These are phyloP conservation scores for Penicillium sp. DNA, from an alignment of 2,329 filamentous ascomycete species.

Conservation along the genomic window DNA sequence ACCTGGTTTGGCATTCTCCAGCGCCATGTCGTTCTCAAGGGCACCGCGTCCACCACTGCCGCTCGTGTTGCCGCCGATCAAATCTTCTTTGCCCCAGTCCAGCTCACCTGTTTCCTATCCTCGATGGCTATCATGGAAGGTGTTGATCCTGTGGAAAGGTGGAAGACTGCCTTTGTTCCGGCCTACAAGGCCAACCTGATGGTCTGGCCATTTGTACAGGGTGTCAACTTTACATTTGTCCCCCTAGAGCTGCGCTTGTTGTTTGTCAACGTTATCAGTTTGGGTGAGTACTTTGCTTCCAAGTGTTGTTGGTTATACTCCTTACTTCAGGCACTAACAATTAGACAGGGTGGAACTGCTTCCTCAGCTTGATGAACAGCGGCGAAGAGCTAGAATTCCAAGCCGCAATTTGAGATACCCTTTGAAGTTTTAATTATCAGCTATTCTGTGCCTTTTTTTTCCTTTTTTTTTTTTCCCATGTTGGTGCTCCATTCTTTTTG, in stretches of 20 bases:
- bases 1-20: conserved; percentile 83
- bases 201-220: conserved; percentile 82
- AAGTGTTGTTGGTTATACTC: neutral
- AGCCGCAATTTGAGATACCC: conserved; percentile 36
- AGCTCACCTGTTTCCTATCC: conserved; percentile 76
- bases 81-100: conserved; percentile 75
- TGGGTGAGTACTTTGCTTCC: conserved; percentile 51
- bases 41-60: conserved; percentile 65
- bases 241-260: conserved; percentile 79
- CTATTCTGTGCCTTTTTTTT: conserved; percentile 5
- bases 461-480: neutral
- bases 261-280: conserved; percentile 77
- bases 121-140: conserved; percentile 84
- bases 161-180: conserved; percentile 66
- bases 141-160: conserved; percentile 62
- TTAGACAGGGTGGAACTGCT: conserved; percentile 56
- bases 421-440: conserved; percentile 15
- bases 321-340: conserved; percentile 4
- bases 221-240: conserved; percentile 82
- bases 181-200: conserved; percentile 81
- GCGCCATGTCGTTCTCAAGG: conserved; percentile 63
- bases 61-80: conserved; percentile 81
- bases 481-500: conserved; percentile 11
- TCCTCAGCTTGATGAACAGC: conserved; percentile 57
- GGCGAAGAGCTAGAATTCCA: conserved; percentile 30